phyloP scores from a whole-genome alignment of 768 basidiomycete species.

The Tephrocybe rancida region DNA sequence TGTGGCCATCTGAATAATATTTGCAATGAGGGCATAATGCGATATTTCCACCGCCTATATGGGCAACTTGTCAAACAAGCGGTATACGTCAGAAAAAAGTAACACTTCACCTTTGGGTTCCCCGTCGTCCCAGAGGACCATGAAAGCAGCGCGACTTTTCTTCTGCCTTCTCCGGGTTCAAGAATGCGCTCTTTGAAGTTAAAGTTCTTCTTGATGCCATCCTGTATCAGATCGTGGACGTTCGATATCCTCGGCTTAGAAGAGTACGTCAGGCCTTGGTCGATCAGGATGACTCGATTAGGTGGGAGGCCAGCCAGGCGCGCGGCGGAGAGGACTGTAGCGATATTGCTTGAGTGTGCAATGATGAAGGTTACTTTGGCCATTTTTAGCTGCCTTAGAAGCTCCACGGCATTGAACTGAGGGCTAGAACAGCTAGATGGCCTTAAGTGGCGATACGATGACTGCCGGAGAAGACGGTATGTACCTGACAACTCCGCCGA shows the following conservation, averaged over 20 bases:
- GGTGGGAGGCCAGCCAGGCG: constrained; percentile 32
- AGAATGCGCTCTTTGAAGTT: constrained; percentile 47
- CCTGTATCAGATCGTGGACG: constrained; percentile 28
- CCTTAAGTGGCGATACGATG: constrained; percentile 11
- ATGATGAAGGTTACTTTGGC: constrained; percentile 46
- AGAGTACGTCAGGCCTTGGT: constrained; percentile 17
- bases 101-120: constrained; percentile 51
- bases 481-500: constrained; percentile 58
- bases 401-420: constrained; percentile 51
- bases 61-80: constrained; percentile 8
- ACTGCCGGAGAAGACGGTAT: constrained; percentile 14
- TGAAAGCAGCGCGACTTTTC: constrained; percentile 59
- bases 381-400: constrained; percentile 49
- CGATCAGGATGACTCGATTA: constrained; percentile 42
- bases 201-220: constrained; percentile 21
- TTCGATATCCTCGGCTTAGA: constrained; percentile 15
- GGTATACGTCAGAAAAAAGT: not conserved
- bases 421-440: constrained; percentile 54
- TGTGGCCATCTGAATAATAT: constrained; percentile 51
- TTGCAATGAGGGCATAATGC: constrained; percentile 57
- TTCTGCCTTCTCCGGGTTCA: constrained; percentile 54
- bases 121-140: constrained; percentile 77
- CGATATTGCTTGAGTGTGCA: constrained; percentile 40
- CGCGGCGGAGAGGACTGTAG: constrained; percentile 39
- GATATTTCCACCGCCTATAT: constrained; percentile 52